These are phyloP conservation scores for Boletus vermiculosoides DNA, from an alignment of 768 basidiomycete genomes.

Conservation along the genomic window DNA sequence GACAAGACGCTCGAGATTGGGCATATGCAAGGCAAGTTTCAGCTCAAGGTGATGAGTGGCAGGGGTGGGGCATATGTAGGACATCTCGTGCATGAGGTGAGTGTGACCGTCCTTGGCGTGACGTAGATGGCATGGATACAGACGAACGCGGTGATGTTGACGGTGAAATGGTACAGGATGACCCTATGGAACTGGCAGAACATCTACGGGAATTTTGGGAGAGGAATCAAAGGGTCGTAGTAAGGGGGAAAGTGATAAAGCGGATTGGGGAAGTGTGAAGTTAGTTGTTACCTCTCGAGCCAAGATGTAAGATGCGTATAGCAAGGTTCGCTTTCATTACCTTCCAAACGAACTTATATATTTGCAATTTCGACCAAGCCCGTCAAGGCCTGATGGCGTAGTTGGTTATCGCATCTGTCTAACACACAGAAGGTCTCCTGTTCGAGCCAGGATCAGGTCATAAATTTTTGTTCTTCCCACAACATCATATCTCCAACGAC, in stretches of 20 bases:
- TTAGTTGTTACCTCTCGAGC: background rate
- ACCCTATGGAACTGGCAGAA: slow-evolving; percentile 77
- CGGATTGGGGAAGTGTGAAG: slow-evolving; percentile 50
- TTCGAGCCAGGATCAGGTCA: slow-evolving; percentile 59
- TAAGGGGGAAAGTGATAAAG: slow-evolving; percentile 49
- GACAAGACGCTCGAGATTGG: slow-evolving; percentile 95
- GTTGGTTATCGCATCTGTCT: slow-evolving; percentile 81
- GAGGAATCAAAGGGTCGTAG: slow-evolving; percentile 73
- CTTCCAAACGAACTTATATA: no score
- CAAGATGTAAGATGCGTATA: background rate
- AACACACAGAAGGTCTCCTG: slow-evolving; percentile 75
- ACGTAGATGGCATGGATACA: background rate
- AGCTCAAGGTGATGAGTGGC: slow-evolving; percentile 70
- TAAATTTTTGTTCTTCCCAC: background rate
- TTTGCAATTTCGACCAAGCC: background rate
- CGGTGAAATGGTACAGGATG: slow-evolving; percentile 54
- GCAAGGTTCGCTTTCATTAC: background rate
- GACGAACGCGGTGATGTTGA: background rate
- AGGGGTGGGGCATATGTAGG: slow-evolving; percentile 62
- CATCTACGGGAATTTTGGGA: slow-evolving; percentile 88
- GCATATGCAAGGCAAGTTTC: slow-evolving; percentile 96
- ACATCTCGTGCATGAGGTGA: slow-evolving; percentile 92
- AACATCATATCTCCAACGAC: background rate
- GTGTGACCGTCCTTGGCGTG: slow-evolving; percentile 15
- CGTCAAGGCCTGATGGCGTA: slow-evolving; percentile 31